Base-by-base conservation (phyloP, 169 alveolate species). In the Plasmodium gaboni region DNA sequence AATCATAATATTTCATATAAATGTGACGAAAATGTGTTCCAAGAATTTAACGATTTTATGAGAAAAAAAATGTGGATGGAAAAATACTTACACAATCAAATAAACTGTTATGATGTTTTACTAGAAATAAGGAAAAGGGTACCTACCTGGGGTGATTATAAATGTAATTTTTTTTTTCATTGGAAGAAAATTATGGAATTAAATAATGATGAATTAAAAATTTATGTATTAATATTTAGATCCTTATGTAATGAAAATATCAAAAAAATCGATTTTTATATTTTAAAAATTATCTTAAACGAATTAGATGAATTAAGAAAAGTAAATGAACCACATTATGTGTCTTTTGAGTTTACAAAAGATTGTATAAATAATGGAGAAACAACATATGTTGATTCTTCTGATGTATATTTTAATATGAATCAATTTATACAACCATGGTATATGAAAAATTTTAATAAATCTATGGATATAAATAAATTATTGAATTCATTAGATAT, bases 71-170 rank as follows among this genome's bases (percentile, higher is more conserved):
- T 74, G 73, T 67, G 53, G 10, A 88, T 76, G 67, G 88, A 87
- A 48, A 60, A 60, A 74, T 91, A 85, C 7, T 80, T 86, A 63
- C 92, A 92, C 32, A 72, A 59, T 28, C 91, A 80, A 64, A 94
- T 91, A 68, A 89, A 83, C 24, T 94, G 95, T 71, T 94, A 92
- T 67, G 96, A 94, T 78, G 91, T 93, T 17, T 93, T 94, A 46
- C 67, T 94, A 76, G 96, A 94, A 69, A 87, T 94, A 64, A 73
- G 88, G 69, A 74, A 93, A 89, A 92, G 90, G 17, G 85, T 94
- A 53, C 96, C 96, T 13, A 12, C 92, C 5, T 94, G 96, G 96
- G 92, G 96, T 74, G 95, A 94, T 65, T 32, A 74, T 42, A 94
- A 94, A 80, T 76, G 78, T 26, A 94, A 94, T 42, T 94, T 92